Evolutionary conservation across 768 basidiomycete species (phyloP).

Genomic region (Psilocybe tampanensis): DNA sequence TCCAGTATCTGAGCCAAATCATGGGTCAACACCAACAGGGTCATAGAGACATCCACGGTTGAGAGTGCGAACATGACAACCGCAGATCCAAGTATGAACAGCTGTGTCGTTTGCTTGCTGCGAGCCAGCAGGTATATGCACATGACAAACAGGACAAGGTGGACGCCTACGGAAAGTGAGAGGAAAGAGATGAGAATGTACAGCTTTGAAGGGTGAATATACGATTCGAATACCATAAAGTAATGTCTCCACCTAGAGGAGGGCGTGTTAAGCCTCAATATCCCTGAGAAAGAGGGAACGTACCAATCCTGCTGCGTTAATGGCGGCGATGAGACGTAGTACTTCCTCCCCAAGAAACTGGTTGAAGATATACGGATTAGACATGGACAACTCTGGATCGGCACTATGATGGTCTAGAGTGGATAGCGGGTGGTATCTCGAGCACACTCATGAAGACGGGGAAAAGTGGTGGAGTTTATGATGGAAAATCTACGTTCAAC

Average conservation of each 20-base stretch:
- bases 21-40: constrained; percentile 2
- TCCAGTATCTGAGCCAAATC: constrained; percentile 3
- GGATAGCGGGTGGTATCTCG: no score
- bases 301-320: background rate
- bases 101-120: constrained; percentile 1
- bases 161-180: constrained; percentile 1
- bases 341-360: background rate
- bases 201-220: background rate
- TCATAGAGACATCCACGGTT: constrained; percentile 10
- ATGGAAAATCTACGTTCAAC: no score
- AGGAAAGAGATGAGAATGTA: background rate
- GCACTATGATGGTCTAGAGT: background rate
- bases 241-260: background rate
- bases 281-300: background rate
- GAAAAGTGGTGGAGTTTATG: no score
- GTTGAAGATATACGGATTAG: background rate
- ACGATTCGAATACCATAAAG: background rate
- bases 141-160: constrained; percentile 8
- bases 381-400: background rate
- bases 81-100: constrained; percentile 8
- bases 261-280: background rate
- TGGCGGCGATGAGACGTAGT: background rate
- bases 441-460: no score
- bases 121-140: constrained; percentile 10
- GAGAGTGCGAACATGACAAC: constrained; percentile 11